phyloP scores from a whole-genome alignment of 1,139 yeast genomes.

The Suhomyces chickasaworum region DNA sequence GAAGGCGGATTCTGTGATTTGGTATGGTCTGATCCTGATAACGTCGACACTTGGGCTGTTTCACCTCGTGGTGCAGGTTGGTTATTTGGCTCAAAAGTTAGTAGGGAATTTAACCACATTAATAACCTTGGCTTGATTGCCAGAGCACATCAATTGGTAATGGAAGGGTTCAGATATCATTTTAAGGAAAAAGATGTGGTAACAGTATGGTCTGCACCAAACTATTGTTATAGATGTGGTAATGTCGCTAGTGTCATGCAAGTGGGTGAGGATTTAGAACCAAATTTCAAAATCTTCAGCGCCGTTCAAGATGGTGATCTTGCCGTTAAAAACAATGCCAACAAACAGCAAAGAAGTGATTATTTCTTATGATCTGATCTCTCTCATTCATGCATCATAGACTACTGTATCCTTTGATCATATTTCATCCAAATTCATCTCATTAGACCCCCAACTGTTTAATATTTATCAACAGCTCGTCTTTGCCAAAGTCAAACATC shows the following conservation, averaged over 20 bases:
- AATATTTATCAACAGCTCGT: constrained; percentile 1
- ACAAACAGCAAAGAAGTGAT: constrained; percentile 77
- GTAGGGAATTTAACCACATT: constrained; percentile 90
- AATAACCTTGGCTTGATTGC: constrained; percentile 87
- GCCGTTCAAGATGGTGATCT: constrained; percentile 91
- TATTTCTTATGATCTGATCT: constrained; percentile 64
- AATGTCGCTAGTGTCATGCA: constrained; percentile 98
- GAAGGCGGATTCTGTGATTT: constrained; percentile 98
- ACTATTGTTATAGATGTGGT: constrained; percentile 96
- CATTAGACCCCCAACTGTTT: background rate
- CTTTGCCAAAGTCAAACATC: constrained; percentile 4
- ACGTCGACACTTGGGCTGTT: constrained; percentile 98
- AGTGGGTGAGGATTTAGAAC: constrained; percentile 81
- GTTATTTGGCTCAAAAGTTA: constrained; percentile 92
- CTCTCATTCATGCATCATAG: constrained; percentile 4
- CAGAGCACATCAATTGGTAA: constrained; percentile 95
- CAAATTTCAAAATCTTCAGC: constrained; percentile 89
- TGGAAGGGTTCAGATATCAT: constrained; percentile 97
- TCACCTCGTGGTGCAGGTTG: constrained; percentile 99
- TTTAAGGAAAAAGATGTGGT: constrained; percentile 94
- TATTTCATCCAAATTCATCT: constrained; percentile 1
- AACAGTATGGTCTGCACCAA: constrained; percentile 98
- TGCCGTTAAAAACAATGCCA: constrained; percentile 63
- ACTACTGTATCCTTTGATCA: constrained; percentile 1
- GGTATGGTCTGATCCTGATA: constrained; percentile 98